These are phyloP conservation scores for Pyricularia pennisetigena DNA, from an alignment of 2,329 filamentous ascomycete genomes.

Conservation along the genomic window DNA sequence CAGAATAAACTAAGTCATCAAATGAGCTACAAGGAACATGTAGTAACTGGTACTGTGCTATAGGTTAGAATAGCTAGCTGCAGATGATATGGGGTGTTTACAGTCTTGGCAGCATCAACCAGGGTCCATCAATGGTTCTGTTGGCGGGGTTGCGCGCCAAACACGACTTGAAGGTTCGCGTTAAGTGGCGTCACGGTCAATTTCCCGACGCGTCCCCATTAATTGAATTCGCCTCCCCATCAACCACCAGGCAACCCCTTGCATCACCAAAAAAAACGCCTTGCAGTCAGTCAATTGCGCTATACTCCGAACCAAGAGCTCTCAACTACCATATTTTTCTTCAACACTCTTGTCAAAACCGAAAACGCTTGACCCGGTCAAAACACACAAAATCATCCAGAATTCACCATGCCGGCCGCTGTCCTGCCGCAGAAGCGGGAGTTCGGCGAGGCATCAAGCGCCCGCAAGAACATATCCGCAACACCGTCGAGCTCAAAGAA, in stretches of 20 bases:
- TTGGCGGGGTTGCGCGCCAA: neutral
- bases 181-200: neutral
- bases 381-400: neutral
- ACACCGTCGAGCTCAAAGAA: conserved; percentile 62
- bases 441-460: conserved; percentile 56
- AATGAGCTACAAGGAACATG: neutral
- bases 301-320: neutral
- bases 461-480: conserved; percentile 48
- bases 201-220: neutral
- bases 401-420: conserved; percentile 33
- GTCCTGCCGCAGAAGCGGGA: conserved; percentile 62
- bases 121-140: neutral
- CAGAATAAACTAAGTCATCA: neutral
- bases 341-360: neutral
- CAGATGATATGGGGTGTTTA: neutral
- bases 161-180: neutral
- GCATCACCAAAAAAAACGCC: neutral
- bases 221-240: conserved; percentile 1
- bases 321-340: neutral
- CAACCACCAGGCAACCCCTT: neutral
- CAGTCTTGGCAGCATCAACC: neutral
- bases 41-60: neutral
- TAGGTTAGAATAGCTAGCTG: neutral
- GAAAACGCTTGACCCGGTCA: neutral
- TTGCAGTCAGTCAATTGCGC: neutral